These are phyloP conservation scores for Knufia fluminis DNA, from an alignment of 2,329 filamentous ascomycete species.

Conservation along the genomic window DNA sequence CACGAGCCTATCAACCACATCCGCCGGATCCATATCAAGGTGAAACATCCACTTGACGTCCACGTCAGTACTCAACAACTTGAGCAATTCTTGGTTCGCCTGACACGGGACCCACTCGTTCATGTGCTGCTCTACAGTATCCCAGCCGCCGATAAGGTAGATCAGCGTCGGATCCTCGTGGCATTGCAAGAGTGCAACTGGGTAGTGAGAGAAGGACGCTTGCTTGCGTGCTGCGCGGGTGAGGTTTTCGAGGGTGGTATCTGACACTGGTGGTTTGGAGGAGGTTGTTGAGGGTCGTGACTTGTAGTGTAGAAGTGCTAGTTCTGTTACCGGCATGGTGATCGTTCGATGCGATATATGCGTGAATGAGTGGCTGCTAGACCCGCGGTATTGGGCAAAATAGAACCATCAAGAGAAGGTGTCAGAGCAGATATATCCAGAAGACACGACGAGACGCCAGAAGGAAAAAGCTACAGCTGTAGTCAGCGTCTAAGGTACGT, in stretches of 20 bases:
- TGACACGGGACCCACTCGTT: constrained; percentile 35
- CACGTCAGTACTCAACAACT: constrained; percentile 29
- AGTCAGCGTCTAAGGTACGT: no score
- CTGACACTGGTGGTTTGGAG: constrained; percentile 23
- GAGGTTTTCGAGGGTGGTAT: constrained; percentile 21
- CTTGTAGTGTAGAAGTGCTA: constrained; percentile 35
- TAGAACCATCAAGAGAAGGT: no score
- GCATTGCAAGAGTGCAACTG: constrained; percentile 28
- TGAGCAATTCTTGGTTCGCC: constrained; percentile 34
- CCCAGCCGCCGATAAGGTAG: constrained; percentile 41
- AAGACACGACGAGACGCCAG: no score
- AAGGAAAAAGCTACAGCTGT: no score
- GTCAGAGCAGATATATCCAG: no score
- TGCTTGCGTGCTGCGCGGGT: not conserved
- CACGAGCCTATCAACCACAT: not conserved
- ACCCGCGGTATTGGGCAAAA: no score
- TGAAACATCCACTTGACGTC: constrained; percentile 38
- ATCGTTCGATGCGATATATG: no score
- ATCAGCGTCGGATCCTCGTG: constrained; percentile 35
- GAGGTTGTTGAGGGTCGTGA: constrained; percentile 17
- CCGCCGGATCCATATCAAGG: constrained; percentile 28
- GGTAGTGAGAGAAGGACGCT: constrained; percentile 28
- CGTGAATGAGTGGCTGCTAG: no score
- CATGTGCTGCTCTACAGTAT: constrained; percentile 34
- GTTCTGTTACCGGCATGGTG: constrained; percentile 39